Evolutionary conservation across 2,329 filamentous ascomycete species (phyloP), one percentile per base, ranked within the genome.

Genomic region (Pseudogymnoascus sp.): DNA sequence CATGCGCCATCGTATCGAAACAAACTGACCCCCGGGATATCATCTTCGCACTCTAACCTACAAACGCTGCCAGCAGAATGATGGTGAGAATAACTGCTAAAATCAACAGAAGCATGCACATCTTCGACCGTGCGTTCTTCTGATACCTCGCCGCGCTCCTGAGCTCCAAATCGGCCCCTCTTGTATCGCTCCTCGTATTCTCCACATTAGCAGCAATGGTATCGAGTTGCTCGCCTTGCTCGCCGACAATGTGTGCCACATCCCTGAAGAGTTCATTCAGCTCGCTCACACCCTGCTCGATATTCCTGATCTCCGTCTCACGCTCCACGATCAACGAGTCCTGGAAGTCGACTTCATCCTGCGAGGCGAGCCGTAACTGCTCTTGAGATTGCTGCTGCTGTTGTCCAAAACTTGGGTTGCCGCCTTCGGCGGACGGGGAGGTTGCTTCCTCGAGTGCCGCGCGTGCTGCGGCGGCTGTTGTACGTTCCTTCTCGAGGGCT

Each of bases 331-430:
- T 99, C 64, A 99, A 80, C 14, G 89, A 87, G 69, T 99, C 94
- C 73, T 99, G 94, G 78, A 97, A 99, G 73, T 99, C 93, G 47
- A 99, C 94, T 73, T 99, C 95, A 69, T 91, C 88, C 75, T 99
- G 94, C 28, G 91, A 84, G 1, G 92, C 94, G 7, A 97, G 82
- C 63, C 91, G 90, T 11, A 89, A 80, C 69, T 92, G 84, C 69
- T 94, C 87, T 70, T 93, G 84, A 68, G 89, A 82, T 72, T 89
- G 86, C 67, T 85, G 81, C 66, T 85, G 82, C 66, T 85, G 82
- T 59, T 82, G 80, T 62, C 75, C 77, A 68, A 70, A 76, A 65
- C 73, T 77, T 47, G 77, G 75, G 62, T 70, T 76, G 23, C 69
- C 68, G 12, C 68, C 68, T 63, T 71, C 74, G 10, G 68, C 71